A percentile compares a stretch with the other conserved stretches of the same genome.
Conservation (phyloP, 345 rosid genomes). For the Euclidium syriacum region DNA sequence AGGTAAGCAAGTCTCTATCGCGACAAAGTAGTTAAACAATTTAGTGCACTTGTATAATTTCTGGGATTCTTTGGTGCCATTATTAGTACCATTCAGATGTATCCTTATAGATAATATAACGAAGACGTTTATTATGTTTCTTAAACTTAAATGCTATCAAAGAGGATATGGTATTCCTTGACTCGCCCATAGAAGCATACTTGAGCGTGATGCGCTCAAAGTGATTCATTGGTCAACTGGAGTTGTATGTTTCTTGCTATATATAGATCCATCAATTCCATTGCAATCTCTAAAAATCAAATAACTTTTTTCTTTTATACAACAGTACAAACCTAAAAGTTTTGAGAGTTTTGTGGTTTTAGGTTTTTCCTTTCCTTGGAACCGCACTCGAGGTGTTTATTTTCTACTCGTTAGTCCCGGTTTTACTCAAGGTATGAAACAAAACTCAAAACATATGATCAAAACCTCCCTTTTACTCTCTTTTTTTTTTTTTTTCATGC, state of each 20-base stretch:
- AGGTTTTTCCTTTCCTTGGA: conserved; percentile 69
- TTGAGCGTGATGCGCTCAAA: conserved; percentile 69
- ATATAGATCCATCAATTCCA: not conserved
- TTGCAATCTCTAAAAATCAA: not conserved
- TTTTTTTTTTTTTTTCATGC: not conserved
- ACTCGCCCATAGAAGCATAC: conserved; percentile 51
- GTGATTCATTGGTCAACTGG: conserved; percentile 81
- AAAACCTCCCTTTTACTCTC: too few relatives aligned
- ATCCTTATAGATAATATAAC: conserved; percentile 43
- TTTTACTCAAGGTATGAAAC: conserved; percentile 70
- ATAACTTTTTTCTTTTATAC: not conserved
- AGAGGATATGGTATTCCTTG: conserved; percentile 37
- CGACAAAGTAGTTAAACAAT: not conserved
- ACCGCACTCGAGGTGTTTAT: conserved; percentile 60
- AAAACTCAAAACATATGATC: not conserved
- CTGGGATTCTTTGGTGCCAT: conserved; percentile 83
- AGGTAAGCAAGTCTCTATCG: conserved; percentile 40
- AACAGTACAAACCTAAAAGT: not conserved
- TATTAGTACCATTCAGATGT: conserved; percentile 83
- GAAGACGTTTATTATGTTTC: not conserved
- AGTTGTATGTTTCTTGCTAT: conserved; percentile 46
- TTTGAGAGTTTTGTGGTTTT: conserved; percentile 26
- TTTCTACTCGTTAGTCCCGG: conserved; percentile 71
- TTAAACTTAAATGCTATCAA: not conserved
- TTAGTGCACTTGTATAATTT: not conserved